Conservation (phyloP, 2,329 filamentous ascomycete genomes). For the Xylaria sp. region DNA sequence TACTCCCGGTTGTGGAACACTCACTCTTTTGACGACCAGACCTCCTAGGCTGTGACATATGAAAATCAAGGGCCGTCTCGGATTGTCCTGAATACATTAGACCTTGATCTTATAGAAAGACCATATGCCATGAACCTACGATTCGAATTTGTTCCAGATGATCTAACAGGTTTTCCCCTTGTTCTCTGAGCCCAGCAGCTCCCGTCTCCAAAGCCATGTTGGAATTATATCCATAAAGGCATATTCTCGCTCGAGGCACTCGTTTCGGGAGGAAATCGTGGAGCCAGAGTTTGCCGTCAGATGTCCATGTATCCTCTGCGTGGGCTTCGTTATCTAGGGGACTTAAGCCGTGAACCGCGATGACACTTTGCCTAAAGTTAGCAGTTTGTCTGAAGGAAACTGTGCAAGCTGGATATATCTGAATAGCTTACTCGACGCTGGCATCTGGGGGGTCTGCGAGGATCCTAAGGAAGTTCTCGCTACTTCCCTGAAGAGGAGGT, state of each 20-base stretch:
- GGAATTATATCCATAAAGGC: slow-evolving; percentile 20
- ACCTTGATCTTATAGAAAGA: not conserved
- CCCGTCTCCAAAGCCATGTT: slow-evolving; percentile 8
- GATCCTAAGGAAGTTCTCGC: slow-evolving; percentile 13
- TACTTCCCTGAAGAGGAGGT: not conserved
- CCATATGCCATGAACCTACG: not conserved
- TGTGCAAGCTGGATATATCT: not conserved
- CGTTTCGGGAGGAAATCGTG: slow-evolving; percentile 20
- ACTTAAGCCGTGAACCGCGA: slow-evolving; percentile 19
- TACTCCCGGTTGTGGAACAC: not conserved
- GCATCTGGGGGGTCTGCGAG: slow-evolving; percentile 9
- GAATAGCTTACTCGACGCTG: slow-evolving; percentile 9
- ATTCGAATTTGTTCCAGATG: slow-evolving; percentile 4
- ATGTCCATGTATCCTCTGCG: slow-evolving; percentile 21
- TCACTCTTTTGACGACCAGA: slow-evolving; percentile 13
- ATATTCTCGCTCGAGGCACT: slow-evolving; percentile 21
- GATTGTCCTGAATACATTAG: slow-evolving; percentile 9
- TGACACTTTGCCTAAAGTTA: slow-evolving; percentile 4
- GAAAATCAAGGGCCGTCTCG: slow-evolving; percentile 15
- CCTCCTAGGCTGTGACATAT: slow-evolving; percentile 24
- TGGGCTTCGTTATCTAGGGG: slow-evolving; percentile 1
- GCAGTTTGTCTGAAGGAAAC: not conserved
- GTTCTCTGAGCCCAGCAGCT: slow-evolving; percentile 13
- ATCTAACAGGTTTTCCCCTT: slow-evolving; percentile 15
- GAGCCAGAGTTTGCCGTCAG: slow-evolving; percentile 17